Conservation (phyloP, 2,329 filamentous ascomycete species). For the Colletotrichum sp. region DNA sequence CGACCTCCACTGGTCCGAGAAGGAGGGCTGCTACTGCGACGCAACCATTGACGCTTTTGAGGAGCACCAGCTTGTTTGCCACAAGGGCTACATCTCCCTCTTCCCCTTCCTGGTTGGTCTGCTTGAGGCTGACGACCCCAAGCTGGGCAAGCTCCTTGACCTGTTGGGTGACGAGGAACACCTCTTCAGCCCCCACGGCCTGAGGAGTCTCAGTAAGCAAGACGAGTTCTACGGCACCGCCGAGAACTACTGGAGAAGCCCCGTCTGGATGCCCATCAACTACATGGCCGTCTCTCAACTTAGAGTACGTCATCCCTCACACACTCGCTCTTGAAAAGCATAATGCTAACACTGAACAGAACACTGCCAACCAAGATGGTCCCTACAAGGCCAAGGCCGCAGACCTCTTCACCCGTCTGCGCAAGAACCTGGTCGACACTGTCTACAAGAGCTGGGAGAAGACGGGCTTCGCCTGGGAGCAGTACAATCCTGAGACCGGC, state of each 20-base stretch:
- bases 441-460: conserved; percentile 87
- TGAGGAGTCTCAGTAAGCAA: conserved; percentile 85
- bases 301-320: conserved; percentile 60
- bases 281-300: conserved; percentile 84
- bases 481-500: conserved; percentile 94
- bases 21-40: conserved; percentile 87
- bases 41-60: conserved; percentile 95
- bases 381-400: conserved; percentile 72
- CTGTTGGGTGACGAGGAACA: conserved; percentile 82
- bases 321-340: neutral
- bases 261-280: conserved; percentile 96
- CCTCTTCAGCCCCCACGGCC: conserved; percentile 89
- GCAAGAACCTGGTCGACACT: conserved; percentile 86
- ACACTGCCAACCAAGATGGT: conserved; percentile 68
- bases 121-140: conserved; percentile 73
- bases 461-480: conserved; percentile 98
- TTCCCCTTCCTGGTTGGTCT: conserved; percentile 92
- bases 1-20: conserved; percentile 90
- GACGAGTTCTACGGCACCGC: conserved; percentile 85
- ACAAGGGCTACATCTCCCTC: conserved; percentile 94
- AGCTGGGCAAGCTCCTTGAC: conserved; percentile 76
- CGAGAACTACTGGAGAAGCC: conserved; percentile 97
- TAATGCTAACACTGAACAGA: conserved; percentile 43
- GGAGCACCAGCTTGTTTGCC: conserved; percentile 87
- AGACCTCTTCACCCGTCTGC: conserved; percentile 77